Base-by-base conservation (phyloP, 177 flowering plant genomes). In the Vitis hybrid region DNA sequence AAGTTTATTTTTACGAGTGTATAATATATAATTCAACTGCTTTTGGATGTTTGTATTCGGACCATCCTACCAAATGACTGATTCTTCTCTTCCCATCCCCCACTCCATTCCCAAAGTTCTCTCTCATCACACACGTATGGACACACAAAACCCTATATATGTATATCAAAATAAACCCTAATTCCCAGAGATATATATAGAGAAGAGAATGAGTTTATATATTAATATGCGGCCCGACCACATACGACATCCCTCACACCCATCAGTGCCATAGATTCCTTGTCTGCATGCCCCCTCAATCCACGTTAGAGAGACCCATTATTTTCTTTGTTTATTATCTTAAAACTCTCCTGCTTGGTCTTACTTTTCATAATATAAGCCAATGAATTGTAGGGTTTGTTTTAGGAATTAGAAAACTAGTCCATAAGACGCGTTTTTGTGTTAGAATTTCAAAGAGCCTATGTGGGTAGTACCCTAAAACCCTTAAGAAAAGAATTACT, bases 11-110 rank as follows among this genome's bases (percentile, higher is more conserved):
- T 51, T 10, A 13, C 22, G 21, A 66, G 3, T 1, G 8, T 8
- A 6, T 2, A 29, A 9, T 58, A 21, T 4, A 65, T 21, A 68
- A 66, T 56, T 64, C 69, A 61, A 72, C 75, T 29, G 61, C 57
- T 69, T 79, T 79, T 81, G 84, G 84, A 79, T 75, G 12, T 79
- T 67, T 71, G 72, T 70, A 69, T 77, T 73, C 70, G 85, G 82
- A 82, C 4, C 72, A 69, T 77, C 72, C 66, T 68, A 56, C 67
- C 61, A 31, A 19, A 52, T 11, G 22, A 62, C 29, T 39, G 76
- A 79, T 79, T 70, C 82, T 76, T 56, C 71, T 39, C 45, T 39
- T 39, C 76, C 72, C 66, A 55, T 70, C 51, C 61, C 66, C 74
- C 49, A 21, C n/a, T 77, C 61, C 66, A 76, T 67, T 74, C 74